A percentile compares a stretch with the other conserved stretches of the same genome.
Conservation (phyloP, 2,329 filamentous ascomycete genomes). For the Metarhizium guizhouense region DNA sequence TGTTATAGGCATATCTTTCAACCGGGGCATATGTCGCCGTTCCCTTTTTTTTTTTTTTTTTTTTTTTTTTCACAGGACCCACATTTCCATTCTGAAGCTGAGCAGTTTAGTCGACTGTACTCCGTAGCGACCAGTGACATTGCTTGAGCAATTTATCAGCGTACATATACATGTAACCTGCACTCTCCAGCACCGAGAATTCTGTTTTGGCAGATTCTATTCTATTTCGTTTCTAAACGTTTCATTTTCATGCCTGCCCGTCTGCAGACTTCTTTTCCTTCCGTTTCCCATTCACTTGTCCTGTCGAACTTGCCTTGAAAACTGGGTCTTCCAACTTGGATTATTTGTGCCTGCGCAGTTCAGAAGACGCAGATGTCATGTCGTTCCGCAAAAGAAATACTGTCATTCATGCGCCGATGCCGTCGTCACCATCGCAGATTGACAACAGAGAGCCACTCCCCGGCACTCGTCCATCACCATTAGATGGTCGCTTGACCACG, state of each 20-base stretch:
- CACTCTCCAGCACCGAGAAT: no score
- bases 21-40: conserved; percentile 11
- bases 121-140: no score
- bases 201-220: no score
- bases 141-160: no score
- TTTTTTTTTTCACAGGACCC: no score
- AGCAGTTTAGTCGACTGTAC: no score
- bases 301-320: not conserved
- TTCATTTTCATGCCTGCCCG: not conserved
- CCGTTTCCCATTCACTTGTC: not conserved
- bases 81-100: no score
- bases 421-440: conserved; percentile 14
- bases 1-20: conserved; percentile 10
- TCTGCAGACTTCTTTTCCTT: conserved; percentile 1
- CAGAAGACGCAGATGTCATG: conserved; percentile 26
- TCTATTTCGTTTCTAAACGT: no score
- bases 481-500: conserved; percentile 79
- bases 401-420: conserved; percentile 31
- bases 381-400: conserved; percentile 50
- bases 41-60: no score
- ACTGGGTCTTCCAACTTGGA: not conserved
- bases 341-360: not conserved
- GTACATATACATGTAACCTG: no score
- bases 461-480: conserved; percentile 70
- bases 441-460: conserved; percentile 31